Base-by-base conservation (phyloP, 2,329 filamentous ascomycete genomes). In the Aspergillus sp. region DNA sequence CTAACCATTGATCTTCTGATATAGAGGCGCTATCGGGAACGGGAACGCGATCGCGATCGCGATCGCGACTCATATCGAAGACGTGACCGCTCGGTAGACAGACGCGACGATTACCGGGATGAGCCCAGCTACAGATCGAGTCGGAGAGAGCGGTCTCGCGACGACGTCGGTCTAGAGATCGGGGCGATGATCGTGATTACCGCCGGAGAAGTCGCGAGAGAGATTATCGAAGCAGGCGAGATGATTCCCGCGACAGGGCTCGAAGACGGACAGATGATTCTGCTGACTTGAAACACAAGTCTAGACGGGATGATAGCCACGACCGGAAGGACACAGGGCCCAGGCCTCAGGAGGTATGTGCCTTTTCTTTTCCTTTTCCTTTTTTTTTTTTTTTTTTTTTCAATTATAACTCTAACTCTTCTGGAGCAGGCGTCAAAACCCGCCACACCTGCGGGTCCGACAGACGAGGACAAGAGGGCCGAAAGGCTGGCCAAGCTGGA, bases 401-500 rank as follows among this genome's bases (percentile, higher is more conserved):
- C 19, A 36, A 36, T 26, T 8, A 10, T 3, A 38, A 5, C 19
- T 1, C 12, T 38, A 3, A 32, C 10, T 43, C 55, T 9, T 56
- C 40, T 2, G 7, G 5, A 32, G 6, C 43, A 85, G 79, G 60
- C 69, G 52, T 73, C 75, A 45, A 83, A 82, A 60, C 66, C 74
- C 40, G 65, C 75, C 36, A 67, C 69, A 6, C 64, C 66, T 26
- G 48, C 50, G 29, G 63, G 73, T 40, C 81, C 81, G 58, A 75
- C 79, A 29, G 86, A 88, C 58, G 79, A 81, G 51, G 82, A 88
- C 43, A 88, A 86, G 62, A 88, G 90, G 65, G 85, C 84, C 43
- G 86, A 91, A 65, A 77, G 86, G 52, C 75, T 89, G 39, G 87
- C 87, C 29, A 90, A 88, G 63, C 71, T 94, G 29, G 87, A 91